Evolutionary conservation across 345 rosid species (phyloP).

Genomic region (Aquilaria yunnanensis): DNA sequence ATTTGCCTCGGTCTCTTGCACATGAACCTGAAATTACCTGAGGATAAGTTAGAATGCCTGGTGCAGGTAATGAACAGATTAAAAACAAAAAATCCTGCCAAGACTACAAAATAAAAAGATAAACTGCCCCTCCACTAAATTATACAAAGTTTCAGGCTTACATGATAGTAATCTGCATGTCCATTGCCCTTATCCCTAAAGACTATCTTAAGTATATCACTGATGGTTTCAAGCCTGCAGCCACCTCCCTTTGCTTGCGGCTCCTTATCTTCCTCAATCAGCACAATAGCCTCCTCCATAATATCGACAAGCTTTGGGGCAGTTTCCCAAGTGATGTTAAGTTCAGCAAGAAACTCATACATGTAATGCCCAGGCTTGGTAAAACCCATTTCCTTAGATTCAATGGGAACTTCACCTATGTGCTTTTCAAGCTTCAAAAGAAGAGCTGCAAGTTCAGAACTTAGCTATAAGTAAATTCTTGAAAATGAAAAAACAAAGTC

Average conservation of each 20-base stretch:
- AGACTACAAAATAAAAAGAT: conserved; percentile 2
- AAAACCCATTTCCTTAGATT: conserved; percentile 73
- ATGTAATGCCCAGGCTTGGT: conserved; percentile 91
- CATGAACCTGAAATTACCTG: conserved; percentile 65
- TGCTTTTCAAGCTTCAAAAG: conserved; percentile 85
- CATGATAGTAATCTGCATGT: conserved; percentile 72
- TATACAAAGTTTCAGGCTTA: conserved; percentile 36
- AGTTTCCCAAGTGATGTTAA: conserved; percentile 77
- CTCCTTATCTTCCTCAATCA: conserved; percentile 73
- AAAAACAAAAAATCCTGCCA: neutral
- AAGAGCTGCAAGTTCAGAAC: conserved; percentile 47
- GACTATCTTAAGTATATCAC: conserved; percentile 62
- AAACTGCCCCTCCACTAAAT: neutral
- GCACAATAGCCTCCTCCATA: conserved; percentile 66
- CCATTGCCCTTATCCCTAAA: conserved; percentile 53
- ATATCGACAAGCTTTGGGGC: conserved; percentile 60
- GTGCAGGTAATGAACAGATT: neutral
- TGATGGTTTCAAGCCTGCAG: conserved; percentile 75
- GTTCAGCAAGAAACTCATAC: conserved; percentile 70
- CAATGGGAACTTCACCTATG: conserved; percentile 76
- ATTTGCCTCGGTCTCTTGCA: conserved; percentile 59
- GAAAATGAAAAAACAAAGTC: too few relatives aligned
- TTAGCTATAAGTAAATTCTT: neutral
- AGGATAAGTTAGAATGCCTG: conserved; percentile 7
- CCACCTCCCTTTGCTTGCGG: conserved; percentile 32